Conservation (phyloP, 2,329 filamentous ascomycete genomes). For the Colletotrichum sp. region DNA sequence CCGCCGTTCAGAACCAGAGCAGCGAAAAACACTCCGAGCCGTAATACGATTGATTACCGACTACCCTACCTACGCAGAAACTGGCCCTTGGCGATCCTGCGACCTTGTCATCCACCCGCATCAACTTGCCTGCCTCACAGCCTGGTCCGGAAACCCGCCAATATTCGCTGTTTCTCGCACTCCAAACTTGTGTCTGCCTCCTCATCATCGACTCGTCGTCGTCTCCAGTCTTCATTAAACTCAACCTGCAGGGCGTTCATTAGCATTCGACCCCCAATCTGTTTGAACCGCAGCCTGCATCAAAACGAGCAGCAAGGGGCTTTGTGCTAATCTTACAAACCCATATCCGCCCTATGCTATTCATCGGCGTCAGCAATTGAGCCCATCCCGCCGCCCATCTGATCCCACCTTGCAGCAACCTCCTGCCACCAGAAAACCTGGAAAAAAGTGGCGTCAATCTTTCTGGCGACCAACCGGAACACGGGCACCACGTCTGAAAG, state of each 20-base stretch:
- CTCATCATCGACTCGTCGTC: not conserved
- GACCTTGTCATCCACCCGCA: not conserved
- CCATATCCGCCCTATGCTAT: not conserved
- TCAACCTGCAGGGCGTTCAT: slow-evolving; percentile 2
- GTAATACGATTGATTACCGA: not conserved
- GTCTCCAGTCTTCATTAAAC: slow-evolving; percentile 18
- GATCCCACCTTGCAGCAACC: not conserved
- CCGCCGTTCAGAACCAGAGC: not conserved
- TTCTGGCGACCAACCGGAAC: slow-evolving; percentile 1
- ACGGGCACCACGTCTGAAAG: not conserved
- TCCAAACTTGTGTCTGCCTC: not conserved
- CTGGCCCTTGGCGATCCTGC: not conserved
- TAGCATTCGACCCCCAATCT: not conserved
- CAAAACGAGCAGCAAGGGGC: not conserved
- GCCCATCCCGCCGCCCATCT: not conserved
- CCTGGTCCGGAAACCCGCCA: not conserved
- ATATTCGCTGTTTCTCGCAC: not conserved
- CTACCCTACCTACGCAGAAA: not conserved
- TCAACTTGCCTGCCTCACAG: not conserved
- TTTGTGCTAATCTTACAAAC: slow-evolving; percentile 6
- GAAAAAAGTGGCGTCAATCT: slow-evolving; percentile 10
- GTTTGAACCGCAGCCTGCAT: slow-evolving; percentile 8
- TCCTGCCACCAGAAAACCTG: not conserved
- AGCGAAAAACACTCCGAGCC: not conserved
- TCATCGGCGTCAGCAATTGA: not conserved